phyloP scores from a whole-genome alignment of 352 stramenopile genomes.

The Globisporangium iwayamae region DNA sequence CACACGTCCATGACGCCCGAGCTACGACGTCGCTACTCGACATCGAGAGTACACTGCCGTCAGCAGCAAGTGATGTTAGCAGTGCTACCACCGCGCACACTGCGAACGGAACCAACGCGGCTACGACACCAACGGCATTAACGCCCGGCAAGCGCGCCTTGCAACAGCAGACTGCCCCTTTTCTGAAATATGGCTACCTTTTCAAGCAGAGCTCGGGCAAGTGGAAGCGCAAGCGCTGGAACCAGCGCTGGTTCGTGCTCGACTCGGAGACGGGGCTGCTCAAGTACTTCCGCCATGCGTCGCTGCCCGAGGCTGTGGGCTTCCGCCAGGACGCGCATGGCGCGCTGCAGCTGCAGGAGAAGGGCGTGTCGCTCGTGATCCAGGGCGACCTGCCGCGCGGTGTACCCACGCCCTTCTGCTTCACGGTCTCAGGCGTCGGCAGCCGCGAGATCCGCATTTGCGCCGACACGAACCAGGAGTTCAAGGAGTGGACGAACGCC shows the following conservation, averaged over 20 bases:
- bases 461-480: slow-evolving; percentile 65
- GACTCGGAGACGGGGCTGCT: slow-evolving; percentile 57
- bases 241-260: slow-evolving; percentile 80
- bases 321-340: slow-evolving; percentile 61
- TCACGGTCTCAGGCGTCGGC: slow-evolving; percentile 45
- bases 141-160: slow-evolving; percentile 7
- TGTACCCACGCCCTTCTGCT: slow-evolving; percentile 81
- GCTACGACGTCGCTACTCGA: neutral
- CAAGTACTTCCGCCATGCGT: slow-evolving; percentile 74
- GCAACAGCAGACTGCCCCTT: slow-evolving; percentile 3
- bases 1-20: neutral
- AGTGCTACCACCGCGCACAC: neutral
- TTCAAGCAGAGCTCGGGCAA: slow-evolving; percentile 78
- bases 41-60: neutral
- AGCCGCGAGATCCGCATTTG: slow-evolving; percentile 51
- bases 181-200: slow-evolving; percentile 53
- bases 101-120: neutral
- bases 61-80: neutral
- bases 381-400: slow-evolving; percentile 62
- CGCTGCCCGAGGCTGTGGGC: slow-evolving; percentile 43
- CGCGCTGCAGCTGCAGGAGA: slow-evolving; percentile 40
- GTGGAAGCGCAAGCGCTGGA: slow-evolving; percentile 79
- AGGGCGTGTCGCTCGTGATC: slow-evolving; percentile 57
- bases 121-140: neutral
- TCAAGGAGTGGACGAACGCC: slow-evolving; percentile 69